A percentile compares a stretch with the other conserved stretches of the same genome.
These are phyloP conservation scores for Ogataea sp. DNA, from an alignment of 805 yeast species.

Conservation along the genomic window DNA sequence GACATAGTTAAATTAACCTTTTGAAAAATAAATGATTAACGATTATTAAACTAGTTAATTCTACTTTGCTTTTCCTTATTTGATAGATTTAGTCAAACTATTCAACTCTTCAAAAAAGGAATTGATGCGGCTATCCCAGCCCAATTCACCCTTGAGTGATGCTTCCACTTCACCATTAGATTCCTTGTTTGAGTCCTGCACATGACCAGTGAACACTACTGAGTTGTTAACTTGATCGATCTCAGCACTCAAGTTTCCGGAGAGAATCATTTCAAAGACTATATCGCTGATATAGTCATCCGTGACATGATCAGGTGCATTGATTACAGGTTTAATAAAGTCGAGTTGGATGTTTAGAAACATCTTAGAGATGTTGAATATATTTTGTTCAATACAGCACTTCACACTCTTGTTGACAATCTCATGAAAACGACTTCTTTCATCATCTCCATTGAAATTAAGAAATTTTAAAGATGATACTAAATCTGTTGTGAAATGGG, in stretches of 20 bases:
- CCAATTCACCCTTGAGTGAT: neutral
- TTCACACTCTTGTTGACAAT: neutral
- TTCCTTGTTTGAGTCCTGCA: too few relatives aligned
- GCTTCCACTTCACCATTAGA: too few relatives aligned
- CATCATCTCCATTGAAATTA: too few relatives aligned
- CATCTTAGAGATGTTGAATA: conserved; percentile 13
- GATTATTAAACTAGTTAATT: neutral
- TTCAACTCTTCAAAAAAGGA: conserved; percentile 7
- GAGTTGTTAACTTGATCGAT: conserved; percentile 15
- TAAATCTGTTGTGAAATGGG: neutral
- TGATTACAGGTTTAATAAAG: conserved; percentile 8
- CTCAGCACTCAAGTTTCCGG: conserved; percentile 14
- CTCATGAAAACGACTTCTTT: too few relatives aligned
- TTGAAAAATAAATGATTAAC: too few relatives aligned
- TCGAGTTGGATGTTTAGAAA: conserved; percentile 12
- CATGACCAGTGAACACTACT: conserved; percentile 14
- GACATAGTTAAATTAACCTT: neutral
- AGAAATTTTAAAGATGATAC: too few relatives aligned
- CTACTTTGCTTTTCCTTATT: neutral
- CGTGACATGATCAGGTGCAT: conserved; percentile 1
- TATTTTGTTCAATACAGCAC: conserved; percentile 10
- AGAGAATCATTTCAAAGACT: conserved; percentile 11
- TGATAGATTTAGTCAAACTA: conserved; percentile 1
- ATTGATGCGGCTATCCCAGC: conserved; percentile 5
- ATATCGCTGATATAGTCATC: conserved; percentile 1